These are phyloP conservation scores for Pezicula neosporulosa DNA, from an alignment of 2,329 filamentous ascomycete genomes.

Conservation along the genomic window DNA sequence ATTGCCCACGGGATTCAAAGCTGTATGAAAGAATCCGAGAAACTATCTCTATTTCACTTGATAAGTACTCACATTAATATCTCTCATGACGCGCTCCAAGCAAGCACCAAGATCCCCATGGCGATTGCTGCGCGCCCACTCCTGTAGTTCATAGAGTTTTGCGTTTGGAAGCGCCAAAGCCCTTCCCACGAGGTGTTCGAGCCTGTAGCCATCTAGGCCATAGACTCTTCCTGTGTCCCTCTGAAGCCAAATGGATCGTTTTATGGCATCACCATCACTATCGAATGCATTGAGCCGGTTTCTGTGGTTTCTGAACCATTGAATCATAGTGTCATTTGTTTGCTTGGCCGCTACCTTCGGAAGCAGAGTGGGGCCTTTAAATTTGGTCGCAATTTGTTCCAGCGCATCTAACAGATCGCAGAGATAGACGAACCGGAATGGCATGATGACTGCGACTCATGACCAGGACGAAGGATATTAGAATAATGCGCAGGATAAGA, in stretches of 20 bases:
- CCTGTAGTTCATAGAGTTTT: slow-evolving; percentile 57
- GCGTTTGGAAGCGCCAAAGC: slow-evolving; percentile 62
- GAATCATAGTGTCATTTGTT: slow-evolving; percentile 51
- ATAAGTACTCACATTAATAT: slow-evolving; percentile 17
- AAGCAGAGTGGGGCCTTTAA: slow-evolving; percentile 34
- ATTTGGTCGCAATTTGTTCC: slow-evolving; percentile 41
- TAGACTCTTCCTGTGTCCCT: slow-evolving; percentile 77
- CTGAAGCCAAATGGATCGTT: slow-evolving; percentile 75
- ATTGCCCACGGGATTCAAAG: not conserved
- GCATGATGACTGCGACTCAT: slow-evolving; percentile 40
- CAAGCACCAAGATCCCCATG: slow-evolving; percentile 66
- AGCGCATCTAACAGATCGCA: slow-evolving; percentile 72
- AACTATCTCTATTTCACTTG: not conserved
- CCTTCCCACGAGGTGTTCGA: slow-evolving; percentile 66
- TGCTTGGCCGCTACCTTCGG: slow-evolving; percentile 38
- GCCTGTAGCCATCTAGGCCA: slow-evolving; percentile 55
- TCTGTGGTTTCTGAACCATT: slow-evolving; percentile 70
- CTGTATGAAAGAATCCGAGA: not conserved
- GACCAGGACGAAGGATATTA: not conserved
- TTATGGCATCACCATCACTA: slow-evolving; percentile 58
- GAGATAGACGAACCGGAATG: slow-evolving; percentile 64
- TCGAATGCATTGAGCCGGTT: slow-evolving; percentile 51
- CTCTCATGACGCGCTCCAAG: slow-evolving; percentile 14
- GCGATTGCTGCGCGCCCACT: slow-evolving; percentile 51
- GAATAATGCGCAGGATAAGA: not conserved